A percentile compares a stretch with the other conserved stretches of the same genome.
phyloP scores from a whole-genome alignment of 2,329 filamentous ascomycete species.

The Penicillium sp. region DNA sequence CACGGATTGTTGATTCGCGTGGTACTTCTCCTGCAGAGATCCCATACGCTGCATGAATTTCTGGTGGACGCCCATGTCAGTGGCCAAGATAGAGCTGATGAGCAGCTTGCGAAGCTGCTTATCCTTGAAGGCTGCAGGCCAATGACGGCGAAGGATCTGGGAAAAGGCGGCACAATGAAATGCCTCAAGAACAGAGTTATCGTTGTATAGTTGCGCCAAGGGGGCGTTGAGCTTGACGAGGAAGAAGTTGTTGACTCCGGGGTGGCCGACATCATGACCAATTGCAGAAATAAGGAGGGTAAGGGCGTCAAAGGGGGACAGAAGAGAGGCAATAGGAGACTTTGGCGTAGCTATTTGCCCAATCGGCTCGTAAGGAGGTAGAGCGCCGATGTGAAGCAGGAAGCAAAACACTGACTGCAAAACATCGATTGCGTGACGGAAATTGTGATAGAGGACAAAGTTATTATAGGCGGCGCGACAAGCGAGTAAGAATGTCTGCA shows the following conservation, averaged over 20 bases:
- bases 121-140: constrained; percentile 77
- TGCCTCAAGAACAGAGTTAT: constrained; percentile 91
- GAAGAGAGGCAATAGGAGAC: constrained; percentile 67
- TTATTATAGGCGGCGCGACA: constrained; percentile 92
- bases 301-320: constrained; percentile 83
- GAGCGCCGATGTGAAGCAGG: constrained; percentile 70
- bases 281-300: constrained; percentile 93
- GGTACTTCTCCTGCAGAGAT: constrained; percentile 73
- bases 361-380: constrained; percentile 60
- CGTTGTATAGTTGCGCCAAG: constrained; percentile 91
- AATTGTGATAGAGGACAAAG: constrained; percentile 97
- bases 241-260: constrained; percentile 97
- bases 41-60: constrained; percentile 89
- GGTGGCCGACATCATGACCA: constrained; percentile 94
- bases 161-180: constrained; percentile 98
- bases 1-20: constrained; percentile 57
- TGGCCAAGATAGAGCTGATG: constrained; percentile 96
- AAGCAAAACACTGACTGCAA: constrained; percentile 91
- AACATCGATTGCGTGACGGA: constrained; percentile 93
- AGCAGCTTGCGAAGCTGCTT: constrained; percentile 78
- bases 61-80: constrained; percentile 95
- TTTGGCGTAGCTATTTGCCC: constrained; percentile 31
- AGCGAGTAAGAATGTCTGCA: constrained; percentile 80
- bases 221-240: constrained; percentile 87
- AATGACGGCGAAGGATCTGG: constrained; percentile 87